A percentile compares a stretch with the other conserved stretches of the same genome.
Evolutionary conservation across 305 asterid genomes (phyloP).

Genomic region (Solanum hybrid): DNA sequence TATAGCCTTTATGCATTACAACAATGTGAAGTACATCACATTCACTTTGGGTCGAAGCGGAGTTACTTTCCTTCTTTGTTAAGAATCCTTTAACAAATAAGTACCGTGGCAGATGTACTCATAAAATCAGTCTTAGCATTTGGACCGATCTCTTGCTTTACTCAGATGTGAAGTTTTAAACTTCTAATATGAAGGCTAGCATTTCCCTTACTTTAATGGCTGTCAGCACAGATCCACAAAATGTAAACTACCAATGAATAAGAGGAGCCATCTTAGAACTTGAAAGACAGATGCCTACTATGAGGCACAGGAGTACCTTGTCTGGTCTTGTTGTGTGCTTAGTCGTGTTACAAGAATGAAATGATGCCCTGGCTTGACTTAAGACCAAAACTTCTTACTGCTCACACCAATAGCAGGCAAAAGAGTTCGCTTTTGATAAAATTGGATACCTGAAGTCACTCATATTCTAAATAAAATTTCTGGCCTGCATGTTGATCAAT

Average conservation of each 20-base stretch:
- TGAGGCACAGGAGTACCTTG: not conserved
- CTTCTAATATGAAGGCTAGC: not conserved
- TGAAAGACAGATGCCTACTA: not conserved
- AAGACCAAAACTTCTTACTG: slow-evolving; percentile 1
- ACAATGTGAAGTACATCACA: not conserved
- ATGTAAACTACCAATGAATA: not conserved
- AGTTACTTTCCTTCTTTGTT: not conserved
- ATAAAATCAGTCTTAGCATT: not conserved
- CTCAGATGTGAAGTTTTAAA: not conserved
- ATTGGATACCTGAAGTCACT: not conserved
- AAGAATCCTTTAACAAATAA: not conserved
- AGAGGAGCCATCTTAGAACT: not conserved
- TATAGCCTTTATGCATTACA: not conserved
- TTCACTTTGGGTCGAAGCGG: not conserved
- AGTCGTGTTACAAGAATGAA: slow-evolving; percentile 2
- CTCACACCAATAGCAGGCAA: slow-evolving; percentile 1
- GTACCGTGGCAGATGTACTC: not conserved
- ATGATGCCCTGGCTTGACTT: slow-evolving; percentile 5
- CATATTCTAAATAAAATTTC: not conserved
- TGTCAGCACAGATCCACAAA: not conserved
- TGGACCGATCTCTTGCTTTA: not conserved
- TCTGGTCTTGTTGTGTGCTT: not conserved
- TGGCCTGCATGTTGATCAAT: not conserved
- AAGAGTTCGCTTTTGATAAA: not conserved
- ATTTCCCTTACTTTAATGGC: not conserved